Evolutionary conservation across 2,329 filamentous ascomycete genomes (phyloP).

Genomic region (Alternaria consortialis): DNA sequence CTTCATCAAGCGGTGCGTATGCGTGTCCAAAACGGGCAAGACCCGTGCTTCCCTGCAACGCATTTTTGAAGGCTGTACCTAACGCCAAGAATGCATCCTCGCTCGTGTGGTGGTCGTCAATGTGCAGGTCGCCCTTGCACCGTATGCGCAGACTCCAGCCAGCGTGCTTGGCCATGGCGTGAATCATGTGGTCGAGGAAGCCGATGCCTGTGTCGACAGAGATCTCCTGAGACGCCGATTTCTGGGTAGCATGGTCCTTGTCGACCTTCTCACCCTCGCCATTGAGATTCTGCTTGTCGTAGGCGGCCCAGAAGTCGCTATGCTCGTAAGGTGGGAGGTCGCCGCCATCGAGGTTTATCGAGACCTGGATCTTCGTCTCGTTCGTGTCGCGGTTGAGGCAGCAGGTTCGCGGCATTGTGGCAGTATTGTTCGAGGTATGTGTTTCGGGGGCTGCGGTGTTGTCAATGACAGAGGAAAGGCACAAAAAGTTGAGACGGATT

Average conservation of each 20-base stretch:
- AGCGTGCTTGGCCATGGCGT: conserved; percentile 93
- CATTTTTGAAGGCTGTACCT: conserved; percentile 81
- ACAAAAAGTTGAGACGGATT: conserved; percentile 34
- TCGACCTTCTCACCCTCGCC: conserved; percentile 45
- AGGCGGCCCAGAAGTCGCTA: conserved; percentile 51
- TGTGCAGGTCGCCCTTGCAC: conserved; percentile 90
- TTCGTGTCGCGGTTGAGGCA: conserved; percentile 90
- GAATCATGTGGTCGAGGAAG: conserved; percentile 98
- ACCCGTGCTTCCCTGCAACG: conserved; percentile 79
- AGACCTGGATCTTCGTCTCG: conserved; percentile 95
- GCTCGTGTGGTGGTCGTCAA: conserved; percentile 98
- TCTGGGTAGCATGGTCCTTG: conserved; percentile 81
- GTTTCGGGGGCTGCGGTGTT: background rate
- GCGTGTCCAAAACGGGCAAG: conserved; percentile 91
- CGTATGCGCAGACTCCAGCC: conserved; percentile 89
- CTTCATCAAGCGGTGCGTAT: conserved; percentile 94
- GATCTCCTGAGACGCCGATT: conserved; percentile 85
- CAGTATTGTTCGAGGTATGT: conserved; percentile 1
- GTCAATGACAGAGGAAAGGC: background rate
- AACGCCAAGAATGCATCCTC: conserved; percentile 95
- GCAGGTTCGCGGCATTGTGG: conserved; percentile 68
- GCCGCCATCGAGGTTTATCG: conserved; percentile 92
- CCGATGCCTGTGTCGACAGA: conserved; percentile 92
- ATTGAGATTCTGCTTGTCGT: conserved; percentile 54
- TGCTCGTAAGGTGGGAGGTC: conserved; percentile 63